Conservation (phyloP, 352 stramenopile genomes). For the Pythium brachiatum region DNA sequence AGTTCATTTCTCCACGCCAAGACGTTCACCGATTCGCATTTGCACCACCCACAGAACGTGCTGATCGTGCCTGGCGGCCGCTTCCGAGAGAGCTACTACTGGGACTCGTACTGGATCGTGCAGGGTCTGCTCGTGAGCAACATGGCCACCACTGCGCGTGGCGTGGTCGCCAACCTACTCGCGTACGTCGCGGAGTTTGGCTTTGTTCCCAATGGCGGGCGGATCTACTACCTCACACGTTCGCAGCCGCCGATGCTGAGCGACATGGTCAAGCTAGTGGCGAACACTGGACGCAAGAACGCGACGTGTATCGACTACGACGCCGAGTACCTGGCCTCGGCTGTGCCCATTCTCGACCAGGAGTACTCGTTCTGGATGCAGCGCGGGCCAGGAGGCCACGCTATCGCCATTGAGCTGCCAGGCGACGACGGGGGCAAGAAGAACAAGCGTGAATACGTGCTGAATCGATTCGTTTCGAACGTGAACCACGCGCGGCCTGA, state of each 20-base stretch:
- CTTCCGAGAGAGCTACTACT: conserved; percentile 94
- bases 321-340: conserved; percentile 40
- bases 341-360: conserved; percentile 62
- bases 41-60: conserved; percentile 46
- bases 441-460: conserved; percentile 31
- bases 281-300: conserved; percentile 26
- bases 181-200: conserved; percentile 85
- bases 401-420: conserved; percentile 41
- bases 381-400: conserved; percentile 52
- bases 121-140: conserved; percentile 79
- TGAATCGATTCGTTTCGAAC: conserved; percentile 82
- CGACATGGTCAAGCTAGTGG: conserved; percentile 77
- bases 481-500: conserved; percentile 78
- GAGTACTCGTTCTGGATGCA: conserved; percentile 89
- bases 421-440: background rate
- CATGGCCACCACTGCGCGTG: conserved; percentile 73
- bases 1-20: conserved; percentile 59
- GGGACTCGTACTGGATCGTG: conserved; percentile 93
- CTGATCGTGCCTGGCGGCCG: conserved; percentile 87
- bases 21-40: conserved; percentile 31
- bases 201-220: conserved; percentile 88
- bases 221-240: conserved; percentile 90
- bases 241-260: conserved; percentile 90
- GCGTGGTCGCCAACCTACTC: conserved; percentile 85
- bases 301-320: conserved; percentile 45